Base-by-base conservation (phyloP, 495 filamentous ascomycete species). In the Pseudoneurospora amorphoporcata region DNA sequence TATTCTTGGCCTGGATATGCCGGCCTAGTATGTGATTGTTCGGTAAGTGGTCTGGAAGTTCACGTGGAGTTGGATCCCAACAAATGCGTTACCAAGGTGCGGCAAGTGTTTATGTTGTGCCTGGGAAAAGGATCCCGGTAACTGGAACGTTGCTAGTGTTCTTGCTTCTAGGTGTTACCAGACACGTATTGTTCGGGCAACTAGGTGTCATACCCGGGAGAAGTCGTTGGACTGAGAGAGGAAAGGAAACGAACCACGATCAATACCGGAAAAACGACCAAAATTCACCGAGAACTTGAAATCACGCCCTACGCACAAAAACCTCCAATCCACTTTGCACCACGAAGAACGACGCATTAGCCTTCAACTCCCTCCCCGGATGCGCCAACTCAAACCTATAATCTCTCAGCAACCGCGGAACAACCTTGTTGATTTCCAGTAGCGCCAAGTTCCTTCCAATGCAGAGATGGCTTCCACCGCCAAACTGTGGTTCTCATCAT, bases 341-440 rank as follows among this genome's bases (percentile, higher is more conserved):
- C 37, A 87, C 84, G 76, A 88, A 88, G 76, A 88, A 87, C 29
- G 84, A 86, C 39, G 85, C 81, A 73, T 87, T 83, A 35, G 82
- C 82, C 75, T 78, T 82, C 75, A 86, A 81, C 47, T 80, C 79
- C 71, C 75, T 76, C 16, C 78, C 80, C 0, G 85, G 85, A 72
- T 86, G 76, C 68, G 79, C 83, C 68, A 88, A 77, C 78, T 83
- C 77, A 71, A 88, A 85, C 70, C 85, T 77, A 73, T 84, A 88
- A 72, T 86, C 83, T 23, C 83, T 79, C 72, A 87, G 73, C 17
- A 87, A 77, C 43, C 82, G 78, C 9, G 86, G 84, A 14, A 88
- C 75, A 35, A 88, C 84, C 80, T 88, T 89, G 74, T 85, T 87
- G 71, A 89, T 85, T 79, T 89, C 86, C 32, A 89, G 76, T n/a